phyloP scores from a whole-genome alignment of 768 basidiomycete species.

The Phanerochaete sordida region DNA sequence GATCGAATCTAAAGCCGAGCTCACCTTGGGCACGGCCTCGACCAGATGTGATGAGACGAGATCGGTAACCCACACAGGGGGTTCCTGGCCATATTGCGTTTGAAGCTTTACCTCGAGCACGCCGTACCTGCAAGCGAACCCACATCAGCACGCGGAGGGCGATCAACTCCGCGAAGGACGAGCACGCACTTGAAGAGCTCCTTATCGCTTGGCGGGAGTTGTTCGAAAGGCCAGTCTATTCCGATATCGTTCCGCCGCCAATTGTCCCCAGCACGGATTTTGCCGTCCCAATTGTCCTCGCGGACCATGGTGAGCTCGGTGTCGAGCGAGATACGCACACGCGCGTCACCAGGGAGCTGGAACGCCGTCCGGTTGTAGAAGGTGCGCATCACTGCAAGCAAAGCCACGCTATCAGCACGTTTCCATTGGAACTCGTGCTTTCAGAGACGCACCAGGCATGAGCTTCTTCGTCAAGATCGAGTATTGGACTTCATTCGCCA shows the following conservation, averaged over 20 bases:
- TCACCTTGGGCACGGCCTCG: slow-evolving; percentile 96
- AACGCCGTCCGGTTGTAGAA: slow-evolving; percentile 99
- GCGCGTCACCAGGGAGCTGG: slow-evolving; percentile 97
- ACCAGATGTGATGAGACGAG: slow-evolving; percentile 95
- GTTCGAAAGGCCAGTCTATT: slow-evolving; percentile 87
- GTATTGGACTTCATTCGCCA: slow-evolving; percentile 97
- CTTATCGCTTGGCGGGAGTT: slow-evolving; percentile 71
- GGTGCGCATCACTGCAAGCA: slow-evolving; percentile 76
- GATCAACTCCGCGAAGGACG: background rate
- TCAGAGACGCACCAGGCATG: slow-evolving; percentile 57
- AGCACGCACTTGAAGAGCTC: slow-evolving; percentile 82
- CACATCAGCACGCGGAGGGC: background rate
- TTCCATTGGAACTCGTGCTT: background rate
- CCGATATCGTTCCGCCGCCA: slow-evolving; percentile 95
- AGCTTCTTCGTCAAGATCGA: slow-evolving; percentile 78
- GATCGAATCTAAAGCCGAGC: background rate
- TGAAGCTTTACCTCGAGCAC: slow-evolving; percentile 97
- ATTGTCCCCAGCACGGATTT: slow-evolving; percentile 72
- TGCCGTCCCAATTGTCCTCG: slow-evolving; percentile 96
- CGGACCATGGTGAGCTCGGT: slow-evolving; percentile 93
- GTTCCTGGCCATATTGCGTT: slow-evolving; percentile 93
- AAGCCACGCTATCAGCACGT: background rate
- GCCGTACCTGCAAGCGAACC: slow-evolving; percentile 55
- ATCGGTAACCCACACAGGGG: slow-evolving; percentile 94
- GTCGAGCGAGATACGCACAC: slow-evolving; percentile 96